Conservation (phyloP, 768 basidiomycete species). For the Podaxis rugospora region DNA sequence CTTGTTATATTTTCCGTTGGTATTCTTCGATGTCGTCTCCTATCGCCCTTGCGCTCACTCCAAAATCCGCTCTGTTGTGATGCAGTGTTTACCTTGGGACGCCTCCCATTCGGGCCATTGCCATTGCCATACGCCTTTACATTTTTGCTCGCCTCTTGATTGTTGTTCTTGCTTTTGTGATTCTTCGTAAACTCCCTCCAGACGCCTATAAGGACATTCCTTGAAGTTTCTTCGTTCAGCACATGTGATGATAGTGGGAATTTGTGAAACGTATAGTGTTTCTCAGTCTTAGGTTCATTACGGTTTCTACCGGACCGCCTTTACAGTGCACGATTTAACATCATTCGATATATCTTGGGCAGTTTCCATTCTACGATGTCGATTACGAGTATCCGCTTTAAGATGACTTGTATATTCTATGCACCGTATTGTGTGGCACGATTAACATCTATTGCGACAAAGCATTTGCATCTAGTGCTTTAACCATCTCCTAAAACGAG, state of each 20-base stretch:
- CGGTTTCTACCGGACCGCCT: too few species aligned
- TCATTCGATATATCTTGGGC: too few species aligned
- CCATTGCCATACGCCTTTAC: not conserved
- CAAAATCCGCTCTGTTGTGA: too few species aligned
- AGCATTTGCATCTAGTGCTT: not conserved
- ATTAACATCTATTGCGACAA: not conserved
- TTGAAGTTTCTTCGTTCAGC: not conserved
- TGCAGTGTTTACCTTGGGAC: not conserved
- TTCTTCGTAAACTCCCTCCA: not conserved
- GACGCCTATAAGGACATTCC: not conserved
- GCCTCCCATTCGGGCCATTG: not conserved
- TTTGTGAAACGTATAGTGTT: not conserved
- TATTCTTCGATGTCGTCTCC: not conserved
- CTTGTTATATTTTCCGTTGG: not conserved
- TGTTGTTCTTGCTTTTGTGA: not conserved
- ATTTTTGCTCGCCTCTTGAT: not conserved
- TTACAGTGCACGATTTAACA: too few species aligned
- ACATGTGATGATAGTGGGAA: not conserved
- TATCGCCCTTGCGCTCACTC: too few species aligned
- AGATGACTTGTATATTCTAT: not conserved
- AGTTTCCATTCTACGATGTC: not conserved
- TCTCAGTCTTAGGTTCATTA: too few species aligned
- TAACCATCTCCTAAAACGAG: not conserved
- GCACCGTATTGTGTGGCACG: not conserved
- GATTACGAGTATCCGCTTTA: not conserved